These are phyloP conservation scores for Rhizophagus prolifer DNA, from an alignment of 192 early-diverging fungal species.

Conservation along the genomic window DNA sequence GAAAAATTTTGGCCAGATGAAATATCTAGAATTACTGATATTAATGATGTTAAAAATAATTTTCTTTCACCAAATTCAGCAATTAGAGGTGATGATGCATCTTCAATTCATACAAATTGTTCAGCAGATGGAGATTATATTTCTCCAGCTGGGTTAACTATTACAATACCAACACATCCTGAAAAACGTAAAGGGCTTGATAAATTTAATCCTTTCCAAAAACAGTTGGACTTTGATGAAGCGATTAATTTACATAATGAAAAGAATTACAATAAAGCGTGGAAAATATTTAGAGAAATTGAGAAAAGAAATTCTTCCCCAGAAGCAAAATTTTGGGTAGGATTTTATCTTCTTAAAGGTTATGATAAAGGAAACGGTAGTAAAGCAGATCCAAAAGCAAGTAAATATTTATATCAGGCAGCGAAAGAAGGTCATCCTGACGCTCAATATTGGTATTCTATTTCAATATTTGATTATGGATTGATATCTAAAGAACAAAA, in stretches of 20 bases:
- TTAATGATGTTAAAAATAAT: neutral
- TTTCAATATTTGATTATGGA: neutral
- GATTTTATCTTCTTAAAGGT: neutral
- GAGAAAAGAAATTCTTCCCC: neutral
- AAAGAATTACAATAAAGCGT: neutral
- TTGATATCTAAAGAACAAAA: neutral
- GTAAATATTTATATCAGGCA: constrained; percentile 1
- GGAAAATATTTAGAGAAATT: neutral
- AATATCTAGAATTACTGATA: neutral
- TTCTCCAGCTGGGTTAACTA: neutral
- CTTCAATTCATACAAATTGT: neutral
- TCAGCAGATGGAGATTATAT: neutral
- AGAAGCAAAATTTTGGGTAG: neutral
- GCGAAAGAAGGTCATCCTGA: neutral
- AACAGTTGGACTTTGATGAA: neutral
- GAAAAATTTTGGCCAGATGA: neutral
- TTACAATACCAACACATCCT: neutral
- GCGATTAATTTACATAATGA: neutral
- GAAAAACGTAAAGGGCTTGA: neutral
- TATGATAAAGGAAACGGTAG: neutral
- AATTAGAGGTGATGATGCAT: neutral
- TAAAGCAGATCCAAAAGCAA: neutral
- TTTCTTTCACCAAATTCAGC: neutral
- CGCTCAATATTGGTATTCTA: neutral
- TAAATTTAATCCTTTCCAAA: neutral